These are phyloP conservation scores for Pterula multifida DNA, from an alignment of 1,284 basidiomycete genomes.

Conservation along the genomic window DNA sequence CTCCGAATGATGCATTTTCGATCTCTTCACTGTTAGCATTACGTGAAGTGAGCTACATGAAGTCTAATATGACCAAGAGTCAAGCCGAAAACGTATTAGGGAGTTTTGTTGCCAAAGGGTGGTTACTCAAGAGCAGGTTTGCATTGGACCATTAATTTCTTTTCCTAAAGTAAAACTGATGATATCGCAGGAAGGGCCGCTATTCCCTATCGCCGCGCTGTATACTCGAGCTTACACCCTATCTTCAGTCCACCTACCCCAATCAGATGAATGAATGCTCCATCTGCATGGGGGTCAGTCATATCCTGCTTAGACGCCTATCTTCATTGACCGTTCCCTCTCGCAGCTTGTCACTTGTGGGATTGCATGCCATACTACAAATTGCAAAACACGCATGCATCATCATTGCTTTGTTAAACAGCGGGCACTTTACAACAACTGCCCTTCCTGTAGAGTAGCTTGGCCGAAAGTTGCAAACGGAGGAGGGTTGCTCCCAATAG, in stretches of 20 bases:
- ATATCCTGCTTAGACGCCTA: slow-evolving; percentile 6
- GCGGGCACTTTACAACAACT: slow-evolving; percentile 28
- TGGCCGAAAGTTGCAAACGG: slow-evolving; percentile 42
- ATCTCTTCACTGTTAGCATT: slow-evolving; percentile 68
- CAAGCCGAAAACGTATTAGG: slow-evolving; percentile 62
- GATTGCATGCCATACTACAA: slow-evolving; percentile 44
- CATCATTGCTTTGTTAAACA: slow-evolving; percentile 48
- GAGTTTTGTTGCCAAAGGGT: slow-evolving; percentile 74
- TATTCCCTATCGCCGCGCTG: slow-evolving; percentile 71
- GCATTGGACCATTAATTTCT: slow-evolving; percentile 13
- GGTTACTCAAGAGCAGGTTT: slow-evolving; percentile 69
- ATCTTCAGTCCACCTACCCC: slow-evolving; percentile 64
- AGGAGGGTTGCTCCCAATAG: slow-evolving; percentile 37
- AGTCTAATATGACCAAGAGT: slow-evolving; percentile 59
- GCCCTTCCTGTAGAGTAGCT: slow-evolving; percentile 43
- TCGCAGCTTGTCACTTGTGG: slow-evolving; percentile 56
- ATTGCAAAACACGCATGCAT: slow-evolving; percentile 61
- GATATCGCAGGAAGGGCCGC: slow-evolving; percentile 42
- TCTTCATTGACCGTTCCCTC: slow-evolving; percentile 2
- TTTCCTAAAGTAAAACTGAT: slow-evolving; percentile 4
- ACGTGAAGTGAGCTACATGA: slow-evolving; percentile 51
- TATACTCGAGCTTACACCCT: slow-evolving; percentile 61
- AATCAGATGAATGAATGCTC: slow-evolving; percentile 65
- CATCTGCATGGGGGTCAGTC: slow-evolving; percentile 57
- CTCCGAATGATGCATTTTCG: slow-evolving; percentile 61